Percentiles rank a stretch among this genome's conserved stretches.
These are phyloP conservation scores for Rhodomyrtus tomentosa DNA, from an alignment of 345 rosid genomes.

Conservation along the genomic window DNA sequence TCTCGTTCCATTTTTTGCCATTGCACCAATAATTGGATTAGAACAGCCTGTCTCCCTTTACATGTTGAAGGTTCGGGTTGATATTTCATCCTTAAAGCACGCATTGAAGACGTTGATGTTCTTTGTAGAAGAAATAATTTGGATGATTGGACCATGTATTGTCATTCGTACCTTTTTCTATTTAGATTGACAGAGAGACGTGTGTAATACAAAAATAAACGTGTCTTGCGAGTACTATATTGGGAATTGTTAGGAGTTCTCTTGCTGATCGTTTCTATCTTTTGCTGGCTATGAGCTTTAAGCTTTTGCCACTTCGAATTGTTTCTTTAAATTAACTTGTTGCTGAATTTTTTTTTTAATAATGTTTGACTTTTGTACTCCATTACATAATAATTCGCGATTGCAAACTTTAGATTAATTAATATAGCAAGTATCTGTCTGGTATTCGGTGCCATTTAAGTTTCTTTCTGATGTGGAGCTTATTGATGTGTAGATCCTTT, in stretches of 20 bases:
- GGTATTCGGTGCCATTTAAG: not conserved
- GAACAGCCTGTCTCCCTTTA: not conserved
- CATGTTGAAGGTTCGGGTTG: not conserved
- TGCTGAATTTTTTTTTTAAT: not conserved
- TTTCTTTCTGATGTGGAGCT: not conserved
- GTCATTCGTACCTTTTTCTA: not conserved
- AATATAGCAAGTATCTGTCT: not conserved
- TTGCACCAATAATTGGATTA: not conserved
- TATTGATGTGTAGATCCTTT: constrained; percentile 64
- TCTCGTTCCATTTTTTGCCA: not conserved
- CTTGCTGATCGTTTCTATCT: not conserved
- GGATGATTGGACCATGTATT: not conserved
- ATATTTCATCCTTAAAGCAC: not conserved
- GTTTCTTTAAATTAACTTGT: not conserved
- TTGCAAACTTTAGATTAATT: not conserved
- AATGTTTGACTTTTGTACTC: not conserved
- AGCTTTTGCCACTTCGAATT: not conserved
- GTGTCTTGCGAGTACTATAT: not conserved
- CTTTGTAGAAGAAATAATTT: not conserved
- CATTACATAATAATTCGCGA: not conserved
- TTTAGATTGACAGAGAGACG: not conserved
- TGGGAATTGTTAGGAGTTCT: not conserved
- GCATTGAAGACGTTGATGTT: not conserved
- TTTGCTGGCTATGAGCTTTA: not conserved
- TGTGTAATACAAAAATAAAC: not conserved